A percentile compares a stretch with the other conserved stretches of the same genome.
phyloP scores from a whole-genome alignment of 441 rosid species.

The Pelargonium citronellum region DNA sequence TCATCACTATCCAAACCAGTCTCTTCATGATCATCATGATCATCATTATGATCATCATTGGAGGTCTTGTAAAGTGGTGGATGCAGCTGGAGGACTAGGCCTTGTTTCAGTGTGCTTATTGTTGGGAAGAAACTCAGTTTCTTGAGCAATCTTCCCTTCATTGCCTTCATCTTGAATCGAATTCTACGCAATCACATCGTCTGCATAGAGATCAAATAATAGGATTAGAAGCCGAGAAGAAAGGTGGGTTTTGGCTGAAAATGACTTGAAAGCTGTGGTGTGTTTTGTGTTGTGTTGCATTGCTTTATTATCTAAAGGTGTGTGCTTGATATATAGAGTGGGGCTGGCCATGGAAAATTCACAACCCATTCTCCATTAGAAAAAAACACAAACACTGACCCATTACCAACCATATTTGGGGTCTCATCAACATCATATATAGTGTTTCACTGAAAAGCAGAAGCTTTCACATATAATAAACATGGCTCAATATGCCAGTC shows the following conservation, averaged over 20 bases:
- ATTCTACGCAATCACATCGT: no score
- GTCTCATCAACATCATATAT: conserved; percentile 1
- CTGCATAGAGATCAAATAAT: no score
- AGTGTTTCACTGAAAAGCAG: conserved; percentile 1
- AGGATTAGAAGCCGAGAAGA: no score
- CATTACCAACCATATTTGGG: conserved; percentile 1
- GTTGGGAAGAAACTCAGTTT: neutral
- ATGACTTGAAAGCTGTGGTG: neutral
- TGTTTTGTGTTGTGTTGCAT: neutral
- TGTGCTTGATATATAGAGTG: neutral
- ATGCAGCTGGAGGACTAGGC: neutral
- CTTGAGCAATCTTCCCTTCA: neutral
- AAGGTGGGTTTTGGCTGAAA: neutral
- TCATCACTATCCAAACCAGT: conserved; percentile 2
- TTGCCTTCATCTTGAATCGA: no score
- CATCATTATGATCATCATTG: no score
- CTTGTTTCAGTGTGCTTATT: no score
- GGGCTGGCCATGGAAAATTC: conserved; percentile 1
- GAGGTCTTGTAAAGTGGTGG: no score
- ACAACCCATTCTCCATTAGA: neutral
- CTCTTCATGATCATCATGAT: no score
- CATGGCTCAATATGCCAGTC: neutral
- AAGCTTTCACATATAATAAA: neutral
- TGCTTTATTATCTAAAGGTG: conserved; percentile 1
- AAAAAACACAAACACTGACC: neutral